Evolutionary conservation across 129 eudicot species (phyloP).

Genomic region (Flaveria brownii): DNA sequence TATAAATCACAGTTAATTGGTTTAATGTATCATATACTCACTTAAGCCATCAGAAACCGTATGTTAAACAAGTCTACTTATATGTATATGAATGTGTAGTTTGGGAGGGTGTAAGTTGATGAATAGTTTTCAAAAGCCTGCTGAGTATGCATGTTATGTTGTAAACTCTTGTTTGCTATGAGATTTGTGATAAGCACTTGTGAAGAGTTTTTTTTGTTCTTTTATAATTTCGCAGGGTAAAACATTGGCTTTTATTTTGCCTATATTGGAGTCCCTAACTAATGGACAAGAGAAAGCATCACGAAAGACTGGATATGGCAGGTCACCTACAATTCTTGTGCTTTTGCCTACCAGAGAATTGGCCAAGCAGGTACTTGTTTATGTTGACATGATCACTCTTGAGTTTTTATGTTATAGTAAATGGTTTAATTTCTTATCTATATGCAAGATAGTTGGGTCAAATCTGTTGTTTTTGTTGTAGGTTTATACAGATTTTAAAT

Average conservation of each 20-base stretch:
- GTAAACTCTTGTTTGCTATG: background rate
- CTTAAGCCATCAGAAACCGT: background rate
- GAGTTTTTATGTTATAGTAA: background rate
- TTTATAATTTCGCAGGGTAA: conserved; percentile 52
- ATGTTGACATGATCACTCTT: background rate
- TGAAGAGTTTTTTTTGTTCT: background rate
- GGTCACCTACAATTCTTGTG: conserved; percentile 80
- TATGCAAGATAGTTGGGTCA: background rate
- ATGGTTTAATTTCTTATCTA: background rate
- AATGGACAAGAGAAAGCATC: conserved; percentile 62
- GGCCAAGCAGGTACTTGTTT: conserved; percentile 69
- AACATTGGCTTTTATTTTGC: conserved; percentile 89
- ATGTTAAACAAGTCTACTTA: background rate
- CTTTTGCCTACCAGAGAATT: conserved; percentile 90
- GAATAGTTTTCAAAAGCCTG: no score
- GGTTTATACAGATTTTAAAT: conserved; percentile 80
- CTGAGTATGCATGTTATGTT: background rate
- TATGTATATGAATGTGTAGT: background rate
- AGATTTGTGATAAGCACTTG: background rate
- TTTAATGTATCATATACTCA: background rate
- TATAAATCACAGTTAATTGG: background rate
- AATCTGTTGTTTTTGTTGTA: conserved; percentile 10
- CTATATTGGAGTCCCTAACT: conserved; percentile 74
- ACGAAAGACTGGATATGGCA: conserved; percentile 79
- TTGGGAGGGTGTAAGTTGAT: background rate